Evolutionary conservation across 768 basidiomycete genomes (phyloP), one percentile per base, ranked within the genome.

Genomic region (Leccinum longicurvipes): DNA sequence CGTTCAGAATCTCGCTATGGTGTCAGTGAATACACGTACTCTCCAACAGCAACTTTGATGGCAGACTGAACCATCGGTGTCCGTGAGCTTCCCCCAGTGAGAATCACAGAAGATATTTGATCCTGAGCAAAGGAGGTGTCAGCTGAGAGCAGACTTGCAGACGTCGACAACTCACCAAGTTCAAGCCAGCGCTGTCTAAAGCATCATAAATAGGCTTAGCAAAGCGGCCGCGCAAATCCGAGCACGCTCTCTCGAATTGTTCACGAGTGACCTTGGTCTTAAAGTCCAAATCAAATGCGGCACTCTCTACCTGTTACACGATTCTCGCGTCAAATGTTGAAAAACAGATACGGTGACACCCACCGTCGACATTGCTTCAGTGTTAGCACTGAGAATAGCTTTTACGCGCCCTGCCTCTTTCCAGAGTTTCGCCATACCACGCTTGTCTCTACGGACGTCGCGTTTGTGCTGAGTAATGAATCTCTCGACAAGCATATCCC

Each of bases 321-420:
- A 60, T 8, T 4, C 12, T 36, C 5, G 15, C 14, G 24, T 67
- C 34, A 65, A 21, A 12, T 3, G 0, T n/a, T 32, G 11, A 41
- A 55, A 25, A 44, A 23, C 10, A 41, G 19, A 15, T 2, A 10
- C 15, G 4, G 23, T 4, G 17, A 27, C 31, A 69, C 84, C 72
- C 69, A 92, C 92, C 58, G 82, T 79, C 4, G 90, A 81, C 36
- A 73, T 76, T 7, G 87, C 87, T 29, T 96, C 94, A 14, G 78
- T 77, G 66, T 99, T 99, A 34, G 96, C 97, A 69, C 93, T 97
- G 57, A 99, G 73, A 60, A 99, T 89, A 8, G 85, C 79, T 76
- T 98, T 99, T 63, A 98, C 82, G 56, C 95, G 82, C 17, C 82
- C 83, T 1, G 96, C 92, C 72, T 99, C 97, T 69, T 95, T 96